phyloP scores from a whole-genome alignment of 2,329 filamentous ascomycete genomes.

The Alternaria hordeiaustralica region DNA sequence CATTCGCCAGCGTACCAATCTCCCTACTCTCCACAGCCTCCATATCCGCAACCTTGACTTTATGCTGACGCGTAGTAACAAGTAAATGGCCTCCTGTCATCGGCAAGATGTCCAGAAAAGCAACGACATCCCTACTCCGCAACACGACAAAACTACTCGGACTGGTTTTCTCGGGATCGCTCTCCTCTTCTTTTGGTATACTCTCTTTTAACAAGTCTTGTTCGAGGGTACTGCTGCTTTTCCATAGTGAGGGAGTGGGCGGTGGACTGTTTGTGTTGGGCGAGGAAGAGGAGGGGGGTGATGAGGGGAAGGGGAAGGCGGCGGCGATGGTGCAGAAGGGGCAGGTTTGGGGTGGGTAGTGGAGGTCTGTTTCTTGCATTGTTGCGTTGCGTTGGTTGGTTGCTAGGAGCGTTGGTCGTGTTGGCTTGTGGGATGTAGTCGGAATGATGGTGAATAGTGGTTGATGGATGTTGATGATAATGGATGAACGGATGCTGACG shows the following conservation, averaged over 20 bases:
- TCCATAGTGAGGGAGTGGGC: background rate
- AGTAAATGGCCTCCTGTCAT: conserved; percentile 78
- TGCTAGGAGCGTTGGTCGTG: background rate
- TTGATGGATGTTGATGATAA: background rate
- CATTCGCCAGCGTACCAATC: conserved; percentile 60
- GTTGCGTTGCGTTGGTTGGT: too few relatives aligned
- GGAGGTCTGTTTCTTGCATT: conserved; percentile 42
- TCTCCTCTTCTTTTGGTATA: conserved; percentile 35
- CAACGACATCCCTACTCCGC: conserved; percentile 77
- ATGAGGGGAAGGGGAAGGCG: conserved; percentile 51
- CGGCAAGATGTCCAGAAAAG: conserved; percentile 93
- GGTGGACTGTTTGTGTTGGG: too few relatives aligned
- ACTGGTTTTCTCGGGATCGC: conserved; percentile 39
- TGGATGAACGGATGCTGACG: background rate
- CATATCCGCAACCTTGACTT: conserved; percentile 77
- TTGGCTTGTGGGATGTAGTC: background rate
- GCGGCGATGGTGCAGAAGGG: conserved; percentile 66
- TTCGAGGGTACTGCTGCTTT: conserved; percentile 8
- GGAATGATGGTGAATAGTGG: background rate
- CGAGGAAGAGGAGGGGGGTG: too few relatives aligned
- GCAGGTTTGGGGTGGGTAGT: conserved; percentile 55
- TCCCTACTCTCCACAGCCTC: conserved; percentile 67
- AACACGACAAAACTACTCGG: conserved; percentile 68
- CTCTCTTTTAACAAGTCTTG: conserved; percentile 21
- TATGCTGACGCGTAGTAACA: conserved; percentile 78